Evolutionary conservation across 371 early-diverging fungal species (phyloP).

Genomic region (Apophysomyces variabilis): DNA sequence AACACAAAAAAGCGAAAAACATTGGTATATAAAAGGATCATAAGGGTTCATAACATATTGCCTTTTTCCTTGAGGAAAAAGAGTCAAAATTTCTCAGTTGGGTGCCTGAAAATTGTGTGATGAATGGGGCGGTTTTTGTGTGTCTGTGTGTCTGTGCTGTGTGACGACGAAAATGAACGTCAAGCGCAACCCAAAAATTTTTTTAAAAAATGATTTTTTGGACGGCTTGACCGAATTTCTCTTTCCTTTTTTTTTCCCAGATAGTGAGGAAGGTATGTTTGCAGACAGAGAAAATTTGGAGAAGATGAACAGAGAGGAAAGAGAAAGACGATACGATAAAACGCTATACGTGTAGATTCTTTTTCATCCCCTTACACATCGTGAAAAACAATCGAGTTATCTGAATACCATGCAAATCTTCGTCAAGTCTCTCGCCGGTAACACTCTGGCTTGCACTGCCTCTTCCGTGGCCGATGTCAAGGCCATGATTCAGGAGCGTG

Average conservation of each 20-base stretch:
- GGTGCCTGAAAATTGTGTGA: no score
- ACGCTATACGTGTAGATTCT: conserved; percentile 21
- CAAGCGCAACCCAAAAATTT: background rate
- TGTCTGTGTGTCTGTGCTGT: background rate
- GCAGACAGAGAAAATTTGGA: no score
- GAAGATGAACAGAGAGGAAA: background rate
- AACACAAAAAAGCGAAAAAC: conserved; percentile 4
- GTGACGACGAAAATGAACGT: conserved; percentile 10
- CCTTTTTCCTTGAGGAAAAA: no score
- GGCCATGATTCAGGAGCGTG: conserved; percentile 90
- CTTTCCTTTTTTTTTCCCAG: conserved; percentile 18
- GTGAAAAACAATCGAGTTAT: conserved; percentile 49
- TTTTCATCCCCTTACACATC: conserved; percentile 31
- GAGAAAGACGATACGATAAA: background rate
- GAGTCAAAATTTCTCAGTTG: no score
- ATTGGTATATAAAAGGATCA: background rate
- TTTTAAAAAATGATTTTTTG: background rate
- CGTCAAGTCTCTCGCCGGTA: conserved; percentile 85
- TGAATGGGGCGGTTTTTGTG: background rate
- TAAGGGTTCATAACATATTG: background rate
- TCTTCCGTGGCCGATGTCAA: conserved; percentile 86
- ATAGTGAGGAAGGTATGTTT: conserved; percentile 21
- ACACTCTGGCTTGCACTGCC: conserved; percentile 86
- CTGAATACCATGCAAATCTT: conserved; percentile 79
- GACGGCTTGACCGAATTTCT: background rate